Percentiles rank a stretch among this genome's conserved stretches.
phyloP scores from a whole-genome alignment of 352 stramenopile species.

The Phytophthora tentaculata region DNA sequence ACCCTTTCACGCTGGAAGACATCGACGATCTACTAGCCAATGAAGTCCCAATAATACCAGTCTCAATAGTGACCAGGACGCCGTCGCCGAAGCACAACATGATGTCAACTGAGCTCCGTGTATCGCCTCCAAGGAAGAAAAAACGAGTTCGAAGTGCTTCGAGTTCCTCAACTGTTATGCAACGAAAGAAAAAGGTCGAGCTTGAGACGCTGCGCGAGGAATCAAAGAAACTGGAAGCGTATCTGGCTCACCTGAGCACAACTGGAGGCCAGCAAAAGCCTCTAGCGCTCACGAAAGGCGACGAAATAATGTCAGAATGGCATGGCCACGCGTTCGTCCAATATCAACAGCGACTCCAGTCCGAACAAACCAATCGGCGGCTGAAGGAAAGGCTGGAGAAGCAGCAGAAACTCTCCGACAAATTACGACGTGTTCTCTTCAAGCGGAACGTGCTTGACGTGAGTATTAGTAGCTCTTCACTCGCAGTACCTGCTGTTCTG shows the following conservation, averaged over 20 bases:
- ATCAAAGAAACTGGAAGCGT: slow-evolving; percentile 1
- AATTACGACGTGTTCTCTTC: slow-evolving; percentile 4
- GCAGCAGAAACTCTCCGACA: slow-evolving; percentile 1
- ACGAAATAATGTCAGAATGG: neutral
- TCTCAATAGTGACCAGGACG: neutral
- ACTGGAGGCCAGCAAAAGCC: neutral
- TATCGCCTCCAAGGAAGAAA: neutral
- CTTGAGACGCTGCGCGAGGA: slow-evolving; percentile 21
- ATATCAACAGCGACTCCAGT: slow-evolving; percentile 9
- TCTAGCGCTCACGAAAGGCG: neutral
- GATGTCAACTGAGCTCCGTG: neutral
- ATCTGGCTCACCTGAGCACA: slow-evolving; percentile 4
- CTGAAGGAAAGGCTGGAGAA: slow-evolving; percentile 11
- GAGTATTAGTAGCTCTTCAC: neutral
- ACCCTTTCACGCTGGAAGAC: slow-evolving; percentile 8
- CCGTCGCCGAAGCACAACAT: neutral
- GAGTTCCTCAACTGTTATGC: slow-evolving; percentile 25
- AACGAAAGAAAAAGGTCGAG: slow-evolving; percentile 26
- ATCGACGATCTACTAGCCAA: slow-evolving; percentile 13
- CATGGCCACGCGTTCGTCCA: slow-evolving; percentile 11
- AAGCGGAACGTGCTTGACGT: slow-evolving; percentile 19
- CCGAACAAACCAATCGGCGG: slow-evolving; percentile 9
- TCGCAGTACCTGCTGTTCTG: neutral
- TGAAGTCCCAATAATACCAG: neutral
- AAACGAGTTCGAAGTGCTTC: slow-evolving; percentile 4